A percentile compares a stretch with the other conserved stretches of the same genome.
Conservation (phyloP, 345 rosid species). For the Linum trigynum region DNA sequence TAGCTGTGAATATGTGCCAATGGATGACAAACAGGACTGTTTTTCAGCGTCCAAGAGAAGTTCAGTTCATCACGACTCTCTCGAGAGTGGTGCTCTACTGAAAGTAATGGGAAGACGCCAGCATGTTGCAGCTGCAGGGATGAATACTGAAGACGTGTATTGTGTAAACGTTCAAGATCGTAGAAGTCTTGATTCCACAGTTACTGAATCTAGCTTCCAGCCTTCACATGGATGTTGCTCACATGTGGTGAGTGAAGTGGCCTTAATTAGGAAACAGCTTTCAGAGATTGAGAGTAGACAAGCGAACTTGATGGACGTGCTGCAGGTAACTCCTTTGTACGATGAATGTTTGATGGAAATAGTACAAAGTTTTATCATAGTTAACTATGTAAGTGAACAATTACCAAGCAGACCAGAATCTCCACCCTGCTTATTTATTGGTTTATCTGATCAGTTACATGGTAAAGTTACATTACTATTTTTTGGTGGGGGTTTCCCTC, state of each 20-base stretch:
- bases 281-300: slow-evolving; percentile 68
- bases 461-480: neutral
- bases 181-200: slow-evolving; percentile 60
- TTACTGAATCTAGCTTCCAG: slow-evolving; percentile 52
- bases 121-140: slow-evolving; percentile 37
- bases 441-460: too few species aligned
- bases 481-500: neutral
- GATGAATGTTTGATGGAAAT: too few species aligned
- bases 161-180: slow-evolving; percentile 41
- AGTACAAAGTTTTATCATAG: too few species aligned
- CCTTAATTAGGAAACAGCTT: slow-evolving; percentile 65
- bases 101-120: slow-evolving; percentile 36
- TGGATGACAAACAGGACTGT: slow-evolving; percentile 59
- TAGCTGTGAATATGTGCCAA: slow-evolving; percentile 42
- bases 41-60: slow-evolving; percentile 47
- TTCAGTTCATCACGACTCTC: slow-evolving; percentile 33
- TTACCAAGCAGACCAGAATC: too few species aligned
- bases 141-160: slow-evolving; percentile 33
- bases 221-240: slow-evolving; percentile 44
- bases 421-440: too few species aligned
- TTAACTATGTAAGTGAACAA: too few species aligned
- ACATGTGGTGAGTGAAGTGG: slow-evolving; percentile 54
- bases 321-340: slow-evolving; percentile 41
- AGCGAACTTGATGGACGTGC: slow-evolving; percentile 54
- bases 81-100: slow-evolving; percentile 27